These are phyloP conservation scores for Xylogone sp. DNA, from an alignment of 2,329 filamentous ascomycete species.

Conservation along the genomic window DNA sequence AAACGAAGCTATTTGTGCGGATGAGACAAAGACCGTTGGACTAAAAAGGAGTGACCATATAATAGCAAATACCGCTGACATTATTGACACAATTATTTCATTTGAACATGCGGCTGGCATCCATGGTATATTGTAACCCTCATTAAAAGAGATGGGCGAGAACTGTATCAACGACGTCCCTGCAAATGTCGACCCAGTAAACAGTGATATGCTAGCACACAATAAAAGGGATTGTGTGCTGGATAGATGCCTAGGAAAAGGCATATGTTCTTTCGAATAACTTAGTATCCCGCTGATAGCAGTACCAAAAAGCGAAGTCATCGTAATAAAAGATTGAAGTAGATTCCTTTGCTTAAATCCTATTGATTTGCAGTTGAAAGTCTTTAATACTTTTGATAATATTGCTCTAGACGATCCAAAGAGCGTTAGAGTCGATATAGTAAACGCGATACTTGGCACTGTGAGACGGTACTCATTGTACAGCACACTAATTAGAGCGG, in stretches of 20 bases:
- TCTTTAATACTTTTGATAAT: constrained; percentile 14
- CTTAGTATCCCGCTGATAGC: constrained; percentile 12
- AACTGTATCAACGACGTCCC: constrained; percentile 16
- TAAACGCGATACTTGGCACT: constrained; percentile 18
- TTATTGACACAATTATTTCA: constrained; percentile 9
- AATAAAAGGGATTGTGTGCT: constrained; percentile 5
- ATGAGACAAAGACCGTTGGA: constrained; percentile 14
- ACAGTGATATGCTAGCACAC: constrained; percentile 8
- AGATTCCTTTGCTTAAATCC: constrained; percentile 9
- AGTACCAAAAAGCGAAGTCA: constrained; percentile 18
- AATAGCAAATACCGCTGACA: constrained; percentile 11
- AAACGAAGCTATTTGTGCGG: constrained; percentile 10
- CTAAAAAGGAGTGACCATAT: constrained; percentile 10
- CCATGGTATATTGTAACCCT: constrained; percentile 6
- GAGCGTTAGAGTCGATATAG: constrained; percentile 12
- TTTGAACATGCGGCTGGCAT: constrained; percentile 3
- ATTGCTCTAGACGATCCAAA: constrained; percentile 17
- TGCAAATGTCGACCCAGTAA: constrained; percentile 12
- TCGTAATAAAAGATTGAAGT: constrained; percentile 18
- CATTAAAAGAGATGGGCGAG: constrained; percentile 16
- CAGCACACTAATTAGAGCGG: constrained; percentile 12
- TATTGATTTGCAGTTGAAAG: constrained; percentile 6
- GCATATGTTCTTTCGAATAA: constrained; percentile 10
- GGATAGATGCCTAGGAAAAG: not conserved
- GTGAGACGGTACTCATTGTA: constrained; percentile 24